Evolutionary conservation across 768 basidiomycete genomes (phyloP), one percentile per base, ranked within the genome.

Genomic region (Tulasnella sp.): DNA sequence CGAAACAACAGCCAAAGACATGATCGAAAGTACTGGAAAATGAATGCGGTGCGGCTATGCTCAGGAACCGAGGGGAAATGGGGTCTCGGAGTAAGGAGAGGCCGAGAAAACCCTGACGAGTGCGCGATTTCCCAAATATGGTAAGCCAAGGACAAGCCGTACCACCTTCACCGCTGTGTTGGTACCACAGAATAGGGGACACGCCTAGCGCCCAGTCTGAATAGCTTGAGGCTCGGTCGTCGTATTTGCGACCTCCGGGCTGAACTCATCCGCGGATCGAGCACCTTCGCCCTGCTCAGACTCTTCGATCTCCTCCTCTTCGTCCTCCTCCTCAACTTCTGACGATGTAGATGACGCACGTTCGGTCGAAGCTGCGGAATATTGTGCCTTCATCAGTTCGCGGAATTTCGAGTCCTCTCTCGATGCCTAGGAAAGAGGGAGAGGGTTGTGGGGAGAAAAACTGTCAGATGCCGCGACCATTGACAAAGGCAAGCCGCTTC

Each of bases 341-440:
- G 51, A 40, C 3, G 71, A 18, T 42, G 71, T 4, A 69, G 26
- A 76, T 48, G 32, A 37, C 32, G 16, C 44, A 26, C 51, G 77
- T 26, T 82, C 79, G 11, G 81, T 80, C 35, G 80, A 79, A 9
- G 85, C 86, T 5, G 92, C 88, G 78, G 86, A 89, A 69, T 97
- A 85, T 82, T 98, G 96, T 3, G 95, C 94, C 32, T 94, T 93
- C 95, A 98, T 96, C 70, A 98, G 87, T 10, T 87, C 85, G 15
- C 94, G 88, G 87, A 98, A 98, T 75, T 94, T 87, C 61, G 94
- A 95, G 82, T 91, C 89, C 75, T 86, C 85, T 37, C 87, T 87
- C 79, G 88, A 86, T n/a, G 92, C 88, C 92, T 93, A 80, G 13
- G 75, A 44, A 75, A 40, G 79, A 15, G 42, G 42, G 57, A n/a